Conservation (phyloP, 768 basidiomycete genomes). For the Leccinum subtestaceum region DNA sequence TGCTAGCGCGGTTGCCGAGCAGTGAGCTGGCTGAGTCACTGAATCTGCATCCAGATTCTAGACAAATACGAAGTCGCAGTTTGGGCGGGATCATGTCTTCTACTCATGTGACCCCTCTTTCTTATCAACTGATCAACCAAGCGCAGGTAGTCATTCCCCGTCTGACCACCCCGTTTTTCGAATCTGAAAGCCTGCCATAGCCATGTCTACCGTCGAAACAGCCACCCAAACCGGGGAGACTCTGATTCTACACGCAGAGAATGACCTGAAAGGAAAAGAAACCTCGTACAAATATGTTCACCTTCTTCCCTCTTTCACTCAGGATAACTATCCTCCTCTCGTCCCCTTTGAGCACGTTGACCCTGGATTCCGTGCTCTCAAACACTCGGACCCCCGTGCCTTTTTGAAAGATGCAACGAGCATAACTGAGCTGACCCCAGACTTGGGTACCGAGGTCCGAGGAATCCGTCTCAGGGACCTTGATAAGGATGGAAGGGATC, state of each 20-base stretch:
- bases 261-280: conserved; percentile 6
- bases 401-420: conserved; percentile 63
- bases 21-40: neutral
- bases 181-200: neutral
- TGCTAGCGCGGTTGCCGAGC: neutral
- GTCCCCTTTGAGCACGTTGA: conserved; percentile 74
- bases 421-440: conserved; percentile 65
- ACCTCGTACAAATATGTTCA: conserved; percentile 58
- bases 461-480: conserved; percentile 67
- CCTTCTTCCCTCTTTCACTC: conserved; percentile 66
- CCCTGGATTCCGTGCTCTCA: conserved; percentile 67
- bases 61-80: conserved; percentile 14
- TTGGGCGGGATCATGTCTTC: neutral
- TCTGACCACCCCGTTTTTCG: neutral
- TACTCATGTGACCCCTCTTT: conserved; percentile 9
- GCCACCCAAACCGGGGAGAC: conserved; percentile 3
- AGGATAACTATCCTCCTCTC: conserved; percentile 61
- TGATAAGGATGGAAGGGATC: conserved; percentile 56
- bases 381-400: conserved; percentile 60
- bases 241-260: conserved; percentile 7
- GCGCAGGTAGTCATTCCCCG: neutral
- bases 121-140: neutral
- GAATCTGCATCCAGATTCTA: neutral
- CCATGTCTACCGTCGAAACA: conserved; percentile 19
- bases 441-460: conserved; percentile 41